Evolutionary conservation across 1,139 yeast species (phyloP), one percentile per base, ranked within the genome.

Genomic region (Suhomyces ambrosiae): DNA sequence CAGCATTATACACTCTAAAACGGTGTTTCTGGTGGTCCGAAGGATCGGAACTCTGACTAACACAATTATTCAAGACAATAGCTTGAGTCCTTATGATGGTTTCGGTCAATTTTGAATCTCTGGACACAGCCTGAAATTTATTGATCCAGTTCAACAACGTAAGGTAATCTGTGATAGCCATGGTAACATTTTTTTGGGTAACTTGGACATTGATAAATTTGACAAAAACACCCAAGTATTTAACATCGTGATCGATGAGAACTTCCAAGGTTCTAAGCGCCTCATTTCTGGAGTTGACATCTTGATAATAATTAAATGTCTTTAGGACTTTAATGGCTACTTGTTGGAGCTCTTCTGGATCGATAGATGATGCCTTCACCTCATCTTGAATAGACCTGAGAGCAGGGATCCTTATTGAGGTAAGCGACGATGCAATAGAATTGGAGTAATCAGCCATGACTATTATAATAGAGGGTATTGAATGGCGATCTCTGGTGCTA

Each of bases 91-190:
- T 39, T 26, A 56, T 47, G 12, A 50, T 43, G 23, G 39, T 33
- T 5, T 44, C 49, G n/a, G 48, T 38, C 30, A 48, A 37, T 3
- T 42, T 42, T 2, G 36, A 2, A 11, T 42, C 42, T 19, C 26
- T 23, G 7, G 56, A 52, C 21, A 68, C 42, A 15, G 68, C 53
- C 14, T 52, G 48, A 42, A 64, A 56, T 17, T 48, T 45, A 47
- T 71, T 73, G 32, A 67, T 59, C 89, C 90, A 84, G 22, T 69
- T 67, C 31, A 83, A 63, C 12, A 83, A 61, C 3, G 82, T 71
- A 52, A 79, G 61, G 41, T 78, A 62, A 54, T 79, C 86, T 5
- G 79, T 63, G 4, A 71, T 55, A 2, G 90, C 84, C 41, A 71
- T 58, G 9, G 65, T 58, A 13, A 50, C 41, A 35, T 61, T 63